These are phyloP conservation scores for Neofusicoccum sp. DNA, from an alignment of 2,329 filamentous ascomycete genomes.

Conservation along the genomic window DNA sequence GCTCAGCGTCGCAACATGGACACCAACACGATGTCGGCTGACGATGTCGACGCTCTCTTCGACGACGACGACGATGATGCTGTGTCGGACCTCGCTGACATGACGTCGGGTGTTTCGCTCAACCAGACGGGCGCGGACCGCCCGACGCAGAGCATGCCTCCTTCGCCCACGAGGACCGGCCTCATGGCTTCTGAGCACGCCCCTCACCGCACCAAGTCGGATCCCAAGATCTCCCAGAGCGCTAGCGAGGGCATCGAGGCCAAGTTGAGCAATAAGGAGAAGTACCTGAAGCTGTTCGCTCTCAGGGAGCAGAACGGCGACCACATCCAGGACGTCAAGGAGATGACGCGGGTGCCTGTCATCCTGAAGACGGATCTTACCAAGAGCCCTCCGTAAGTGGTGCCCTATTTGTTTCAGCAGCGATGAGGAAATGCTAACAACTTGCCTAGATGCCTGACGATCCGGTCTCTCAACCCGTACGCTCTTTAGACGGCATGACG, in stretches of 20 bases:
- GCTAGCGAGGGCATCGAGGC: conserved; percentile 69
- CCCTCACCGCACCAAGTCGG: conserved; percentile 86
- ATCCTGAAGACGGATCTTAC: conserved; percentile 96
- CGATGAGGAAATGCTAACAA: conserved; percentile 33
- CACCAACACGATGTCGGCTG: conserved; percentile 88
- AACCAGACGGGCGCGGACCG: conserved; percentile 65
- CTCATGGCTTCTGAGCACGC: conserved; percentile 59
- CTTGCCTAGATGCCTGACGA: conserved; percentile 69
- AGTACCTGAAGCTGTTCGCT: conserved; percentile 86
- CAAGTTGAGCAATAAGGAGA: conserved; percentile 89
- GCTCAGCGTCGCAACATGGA: conserved; percentile 90
- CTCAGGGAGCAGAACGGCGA: conserved; percentile 90
- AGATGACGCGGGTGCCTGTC: conserved; percentile 97
- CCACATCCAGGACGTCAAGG: conserved; percentile 96
- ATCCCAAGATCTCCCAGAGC: conserved; percentile 79
- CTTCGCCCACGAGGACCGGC: conserved; percentile 78
- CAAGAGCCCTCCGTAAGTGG: conserved; percentile 98
- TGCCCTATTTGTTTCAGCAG: neutral
- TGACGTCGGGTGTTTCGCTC: conserved; percentile 86
- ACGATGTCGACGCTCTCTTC: conserved; percentile 93
- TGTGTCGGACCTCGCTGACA: conserved; percentile 77
- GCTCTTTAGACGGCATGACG: conserved; percentile 47
- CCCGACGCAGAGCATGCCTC: conserved; percentile 91
- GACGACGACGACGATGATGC: conserved; percentile 75
- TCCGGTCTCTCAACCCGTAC: conserved; percentile 77